Conservation (phyloP, 805 yeast species). For the Maudiozyma pseudohumilis region DNA sequence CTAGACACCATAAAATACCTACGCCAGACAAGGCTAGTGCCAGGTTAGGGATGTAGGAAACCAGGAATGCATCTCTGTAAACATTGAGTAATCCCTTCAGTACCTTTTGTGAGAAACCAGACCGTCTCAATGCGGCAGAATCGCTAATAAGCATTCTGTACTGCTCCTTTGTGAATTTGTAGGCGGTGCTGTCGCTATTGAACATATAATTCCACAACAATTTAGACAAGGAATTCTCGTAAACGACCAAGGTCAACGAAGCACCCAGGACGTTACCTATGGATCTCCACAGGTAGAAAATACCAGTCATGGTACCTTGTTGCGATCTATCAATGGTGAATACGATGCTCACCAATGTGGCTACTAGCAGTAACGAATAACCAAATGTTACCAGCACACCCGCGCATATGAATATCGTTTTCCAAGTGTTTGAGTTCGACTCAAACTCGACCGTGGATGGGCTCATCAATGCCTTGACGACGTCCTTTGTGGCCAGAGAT, state of each 20-base stretch:
- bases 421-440: slow-evolving; percentile 22
- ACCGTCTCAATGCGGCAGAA: slow-evolving; percentile 21
- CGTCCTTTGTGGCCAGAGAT: slow-evolving; percentile 2
- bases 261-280: slow-evolving; percentile 40
- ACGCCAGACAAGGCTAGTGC: slow-evolving; percentile 15
- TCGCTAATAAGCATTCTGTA: slow-evolving; percentile 20
- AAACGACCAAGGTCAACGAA: slow-evolving; percentile 33
- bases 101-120: slow-evolving; percentile 14
- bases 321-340: slow-evolving; percentile 35
- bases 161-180: slow-evolving; percentile 15
- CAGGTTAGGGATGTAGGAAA: slow-evolving; percentile 24
- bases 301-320: slow-evolving; percentile 41
- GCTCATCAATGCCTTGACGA: slow-evolving; percentile 3
- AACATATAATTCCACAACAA: slow-evolving; percentile 29
- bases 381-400: slow-evolving; percentile 38
- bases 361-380: slow-evolving; percentile 42
- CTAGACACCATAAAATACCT: slow-evolving; percentile 9
- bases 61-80: slow-evolving; percentile 21
- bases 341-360: slow-evolving; percentile 48
- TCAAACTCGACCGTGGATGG: slow-evolving; percentile 6
- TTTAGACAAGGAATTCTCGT: slow-evolving; percentile 26
- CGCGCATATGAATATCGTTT: slow-evolving; percentile 20
- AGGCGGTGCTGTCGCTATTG: slow-evolving; percentile 3
- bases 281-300: slow-evolving; percentile 41
- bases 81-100: slow-evolving; percentile 14